Percentiles rank a stretch among this genome's conserved stretches.
Evolutionary conservation across 2,329 filamentous ascomycete species (phyloP).

Genomic region (Diplodia sapinea): DNA sequence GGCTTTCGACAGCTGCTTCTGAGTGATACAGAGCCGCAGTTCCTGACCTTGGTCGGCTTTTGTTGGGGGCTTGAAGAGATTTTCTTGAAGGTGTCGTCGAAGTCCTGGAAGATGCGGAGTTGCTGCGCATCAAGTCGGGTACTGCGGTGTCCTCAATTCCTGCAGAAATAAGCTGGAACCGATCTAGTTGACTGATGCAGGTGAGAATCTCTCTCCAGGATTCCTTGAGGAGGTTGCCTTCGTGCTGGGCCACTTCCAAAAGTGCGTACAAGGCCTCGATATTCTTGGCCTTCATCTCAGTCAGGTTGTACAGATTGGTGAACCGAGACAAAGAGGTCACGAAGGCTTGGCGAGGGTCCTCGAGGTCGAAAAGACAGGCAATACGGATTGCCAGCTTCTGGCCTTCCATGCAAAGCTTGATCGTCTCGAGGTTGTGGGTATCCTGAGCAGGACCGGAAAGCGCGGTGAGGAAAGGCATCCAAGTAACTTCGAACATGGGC

Average conservation of each 20-base stretch:
- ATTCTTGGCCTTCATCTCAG: conserved; percentile 95
- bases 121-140: conserved; percentile 64
- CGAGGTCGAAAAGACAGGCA: conserved; percentile 88
- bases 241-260: conserved; percentile 88
- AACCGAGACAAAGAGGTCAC: conserved; percentile 91
- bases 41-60: conserved; percentile 35
- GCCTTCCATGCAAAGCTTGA: conserved; percentile 90
- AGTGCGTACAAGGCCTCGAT: conserved; percentile 91
- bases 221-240: conserved; percentile 84
- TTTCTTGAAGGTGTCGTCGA: conserved; percentile 74
- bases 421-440: conserved; percentile 88
- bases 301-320: conserved; percentile 93
- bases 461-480: conserved; percentile 98
- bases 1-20: conserved; percentile 89
- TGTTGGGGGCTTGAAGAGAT: conserved; percentile 66
- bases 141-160: conserved; percentile 92
- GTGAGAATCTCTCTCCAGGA: conserved; percentile 97
- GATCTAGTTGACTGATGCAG: conserved; percentile 93
- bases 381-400: conserved; percentile 94
- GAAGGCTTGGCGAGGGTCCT: conserved; percentile 93
- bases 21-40: conserved; percentile 59
- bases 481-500: conserved; percentile 97
- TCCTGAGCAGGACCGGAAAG: conserved; percentile 93
- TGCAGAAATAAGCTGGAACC: conserved; percentile 91
- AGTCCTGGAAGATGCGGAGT: conserved; percentile 50